These are phyloP conservation scores for Amanita muscaria DNA, from an alignment of 768 basidiomycete species.

Conservation along the genomic window DNA sequence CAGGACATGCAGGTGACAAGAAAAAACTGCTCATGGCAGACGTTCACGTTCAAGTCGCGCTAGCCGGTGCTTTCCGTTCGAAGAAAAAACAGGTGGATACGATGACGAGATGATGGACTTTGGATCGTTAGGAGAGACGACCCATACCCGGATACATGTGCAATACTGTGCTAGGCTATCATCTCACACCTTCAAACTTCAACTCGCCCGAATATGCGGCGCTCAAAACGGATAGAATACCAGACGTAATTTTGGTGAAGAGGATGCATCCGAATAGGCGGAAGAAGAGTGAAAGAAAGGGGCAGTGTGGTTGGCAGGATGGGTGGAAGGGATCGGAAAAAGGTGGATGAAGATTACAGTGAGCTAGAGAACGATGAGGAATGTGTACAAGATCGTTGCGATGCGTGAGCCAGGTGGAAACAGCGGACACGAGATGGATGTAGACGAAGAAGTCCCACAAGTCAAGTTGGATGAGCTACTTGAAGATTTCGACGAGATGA, in stretches of 20 bases:
- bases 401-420: slow-evolving; percentile 42
- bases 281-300: slow-evolving; percentile 80
- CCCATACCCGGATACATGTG: slow-evolving; percentile 97
- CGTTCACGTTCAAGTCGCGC: slow-evolving; percentile 87
- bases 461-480: slow-evolving; percentile 77
- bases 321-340: slow-evolving; percentile 83
- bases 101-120: slow-evolving; percentile 57
- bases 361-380: slow-evolving; percentile 94
- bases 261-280: slow-evolving; percentile 91
- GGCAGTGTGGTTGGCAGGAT: slow-evolving; percentile 93
- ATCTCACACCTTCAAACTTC: slow-evolving; percentile 83
- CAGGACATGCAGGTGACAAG: too few species aligned
- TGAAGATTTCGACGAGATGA: slow-evolving; percentile 91
- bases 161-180: slow-evolving; percentile 87
- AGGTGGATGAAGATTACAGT: slow-evolving; percentile 95
- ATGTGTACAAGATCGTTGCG: slow-evolving; percentile 70
- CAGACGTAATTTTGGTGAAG: slow-evolving; percentile 89
- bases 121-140: slow-evolving; percentile 49
- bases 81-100: slow-evolving; percentile 16
- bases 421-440: slow-evolving; percentile 56
- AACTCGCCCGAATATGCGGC: slow-evolving; percentile 82
- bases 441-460: slow-evolving; percentile 89
- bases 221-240: slow-evolving; percentile 58
- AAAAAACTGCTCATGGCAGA: slow-evolving; percentile 70
- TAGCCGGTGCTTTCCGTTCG: slow-evolving; percentile 72